These are phyloP conservation scores for Linum trigynum DNA, from an alignment of 345 rosid genomes.

Conservation along the genomic window DNA sequence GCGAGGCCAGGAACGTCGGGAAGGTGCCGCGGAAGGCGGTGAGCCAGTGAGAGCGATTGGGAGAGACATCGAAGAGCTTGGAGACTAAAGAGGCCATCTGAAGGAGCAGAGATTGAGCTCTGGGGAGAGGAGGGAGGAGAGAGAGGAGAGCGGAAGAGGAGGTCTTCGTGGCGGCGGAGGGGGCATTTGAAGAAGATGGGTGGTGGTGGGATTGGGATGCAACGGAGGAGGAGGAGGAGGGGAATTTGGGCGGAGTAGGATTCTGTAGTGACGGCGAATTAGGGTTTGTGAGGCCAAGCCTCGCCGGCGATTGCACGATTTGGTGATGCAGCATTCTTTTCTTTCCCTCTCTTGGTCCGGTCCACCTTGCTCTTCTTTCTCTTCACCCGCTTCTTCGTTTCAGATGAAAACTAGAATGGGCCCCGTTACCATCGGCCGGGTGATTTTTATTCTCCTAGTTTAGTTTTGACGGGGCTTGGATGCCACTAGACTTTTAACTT, in stretches of 20 bases:
- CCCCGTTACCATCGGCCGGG: too few species aligned
- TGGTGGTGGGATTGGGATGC: constrained; percentile 25
- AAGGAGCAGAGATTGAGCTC: constrained; percentile 78
- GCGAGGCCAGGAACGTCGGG: constrained; percentile 65
- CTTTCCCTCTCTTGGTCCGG: constrained; percentile 8
- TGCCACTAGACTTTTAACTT: too few species aligned
- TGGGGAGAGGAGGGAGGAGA: constrained; percentile 80
- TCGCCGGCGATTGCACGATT: constrained; percentile 74
- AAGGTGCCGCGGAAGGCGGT: constrained; percentile 65
- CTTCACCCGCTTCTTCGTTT: constrained; percentile 11
- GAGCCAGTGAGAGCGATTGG: constrained; percentile 66
- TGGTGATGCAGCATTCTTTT: constrained; percentile 70
- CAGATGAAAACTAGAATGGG: too few species aligned
- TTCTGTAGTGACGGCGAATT: constrained; percentile 63
- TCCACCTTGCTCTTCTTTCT: constrained; percentile 23
- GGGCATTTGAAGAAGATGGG: constrained; percentile 18
- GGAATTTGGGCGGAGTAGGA: constrained; percentile 52
- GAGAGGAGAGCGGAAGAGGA: constrained; percentile 63
- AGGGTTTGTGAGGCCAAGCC: constrained; percentile 71
- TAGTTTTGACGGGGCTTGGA: too few species aligned
- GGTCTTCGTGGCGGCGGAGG: constrained; percentile 24
- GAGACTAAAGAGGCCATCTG: constrained; percentile 68
- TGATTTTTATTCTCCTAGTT: too few species aligned
- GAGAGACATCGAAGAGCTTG: constrained; percentile 70
- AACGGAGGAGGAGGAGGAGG: constrained; percentile 27